Percentiles rank a stretch among this genome's conserved stretches.
phyloP scores from a whole-genome alignment of 768 basidiomycete genomes.

The Trametes maxima region DNA sequence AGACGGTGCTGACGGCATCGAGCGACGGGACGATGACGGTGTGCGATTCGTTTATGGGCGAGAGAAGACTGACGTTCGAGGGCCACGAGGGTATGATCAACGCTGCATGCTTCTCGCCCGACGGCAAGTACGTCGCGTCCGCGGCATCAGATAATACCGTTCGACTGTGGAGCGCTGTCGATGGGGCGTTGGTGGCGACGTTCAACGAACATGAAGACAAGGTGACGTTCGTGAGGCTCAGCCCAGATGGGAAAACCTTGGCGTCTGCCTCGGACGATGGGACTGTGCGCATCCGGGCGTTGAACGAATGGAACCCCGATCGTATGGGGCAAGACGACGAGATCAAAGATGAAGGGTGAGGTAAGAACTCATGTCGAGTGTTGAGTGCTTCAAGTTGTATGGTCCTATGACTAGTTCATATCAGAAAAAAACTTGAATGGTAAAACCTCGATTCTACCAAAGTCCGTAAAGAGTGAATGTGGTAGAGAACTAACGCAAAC shows the following conservation, averaged over 20 bases:
- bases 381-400: no score
- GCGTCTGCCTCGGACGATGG: conserved; percentile 27
- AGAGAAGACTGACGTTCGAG: not conserved
- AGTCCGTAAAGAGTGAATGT: no score
- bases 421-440: no score
- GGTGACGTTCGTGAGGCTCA: conserved; percentile 31
- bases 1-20: conserved; percentile 18
- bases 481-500: no score
- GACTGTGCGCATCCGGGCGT: conserved; percentile 15
- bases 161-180: conserved; percentile 28
- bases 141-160: conserved; percentile 33
- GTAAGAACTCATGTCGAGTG: no score
- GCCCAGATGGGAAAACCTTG: conserved; percentile 30
- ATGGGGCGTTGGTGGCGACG: not conserved
- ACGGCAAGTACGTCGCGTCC: conserved; percentile 34
- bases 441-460: no score
- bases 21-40: conserved; percentile 17
- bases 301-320: conserved; percentile 3
- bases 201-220: conserved; percentile 25
- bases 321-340: not conserved
- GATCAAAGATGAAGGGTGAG: no score
- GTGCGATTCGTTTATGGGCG: conserved; percentile 19
- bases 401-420: no score
- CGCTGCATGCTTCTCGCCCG: conserved; percentile 32
- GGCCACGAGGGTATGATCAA: conserved; percentile 9